Evolutionary conservation across 495 filamentous ascomycete genomes (phyloP), one percentile per base, ranked within the genome.

Genomic region (Hypoxylon intermedium): DNA sequence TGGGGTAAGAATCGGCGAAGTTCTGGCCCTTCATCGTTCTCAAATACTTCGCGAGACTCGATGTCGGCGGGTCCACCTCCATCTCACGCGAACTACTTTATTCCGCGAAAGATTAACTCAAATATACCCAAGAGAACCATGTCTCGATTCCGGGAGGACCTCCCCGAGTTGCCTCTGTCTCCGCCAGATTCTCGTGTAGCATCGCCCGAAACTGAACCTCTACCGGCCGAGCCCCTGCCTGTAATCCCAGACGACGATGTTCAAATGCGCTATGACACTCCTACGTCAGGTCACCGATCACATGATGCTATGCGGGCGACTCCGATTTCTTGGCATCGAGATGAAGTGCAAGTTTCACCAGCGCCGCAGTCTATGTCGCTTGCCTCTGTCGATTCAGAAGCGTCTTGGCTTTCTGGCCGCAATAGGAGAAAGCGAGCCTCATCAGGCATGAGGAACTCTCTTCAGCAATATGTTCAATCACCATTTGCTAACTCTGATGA

Each of bases 61-160:
- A 81, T 83, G 79, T 73, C 63, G 23, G 61, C 61, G 21, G 64
- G 50, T 49, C 77, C 71, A 30, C 61, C 67, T 5, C 75, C 70
- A n/a, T 54, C 71, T 6, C 65, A 72, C 21, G 49, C 74, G 0
- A 55, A 67, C 36, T 68, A 67, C 36, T 68, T 52, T 34, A 49
- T 73, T 20, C 50, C 74, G n/a, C 73, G 77, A 9, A 72, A 70
- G 13, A 49, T 79, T 2, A 77, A 70, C 60, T 62, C 74, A 2
- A 71, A 71, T 15, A 65, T 80, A 1, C 85, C 92, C 6, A 85
- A 86, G 57, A 87, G 91, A 23, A 90, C 91, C 2, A 89, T 89
- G 74, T 96, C 91, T 36, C 93, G 91, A 41, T 97, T 97, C 78
- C 85, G 87, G n/a, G 92, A 97, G 72, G 92, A 96, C 70, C 83